Percentiles rank a stretch among this genome's conserved stretches.
Conservation (phyloP, 1,284 basidiomycete genomes). For the Acaromyces ingoldii region DNA sequence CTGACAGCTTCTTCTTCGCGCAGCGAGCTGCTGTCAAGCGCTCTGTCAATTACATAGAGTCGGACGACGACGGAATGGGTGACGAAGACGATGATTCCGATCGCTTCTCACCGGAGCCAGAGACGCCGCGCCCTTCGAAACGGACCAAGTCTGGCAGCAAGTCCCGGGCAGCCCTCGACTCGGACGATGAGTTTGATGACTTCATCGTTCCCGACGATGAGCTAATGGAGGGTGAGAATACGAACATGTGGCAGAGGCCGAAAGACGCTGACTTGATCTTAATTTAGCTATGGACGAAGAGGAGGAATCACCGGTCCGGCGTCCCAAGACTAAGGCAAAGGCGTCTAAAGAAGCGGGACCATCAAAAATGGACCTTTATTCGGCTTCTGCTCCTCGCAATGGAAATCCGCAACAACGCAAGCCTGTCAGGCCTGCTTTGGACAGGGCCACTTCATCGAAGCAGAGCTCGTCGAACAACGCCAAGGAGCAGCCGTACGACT, state of each 20-base stretch:
- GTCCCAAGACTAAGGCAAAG: background rate
- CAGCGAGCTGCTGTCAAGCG: slow-evolving; percentile 19
- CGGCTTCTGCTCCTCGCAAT: background rate
- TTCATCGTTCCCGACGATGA: slow-evolving; percentile 36
- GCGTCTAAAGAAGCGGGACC: background rate
- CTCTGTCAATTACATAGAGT: slow-evolving; percentile 29
- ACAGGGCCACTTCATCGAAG: too few species aligned
- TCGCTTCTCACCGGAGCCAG: slow-evolving; percentile 21
- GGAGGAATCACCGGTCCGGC: background rate
- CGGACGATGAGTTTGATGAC: slow-evolving; percentile 29
- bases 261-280: too few species aligned
- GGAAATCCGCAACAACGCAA: background rate
- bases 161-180: slow-evolving; percentile 12
- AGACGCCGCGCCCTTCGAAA: background rate
- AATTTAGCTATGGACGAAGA: background rate
- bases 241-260: background rate
- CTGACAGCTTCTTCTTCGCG: too few species aligned
- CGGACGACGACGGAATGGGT: slow-evolving; percentile 20
- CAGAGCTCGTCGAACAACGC: slow-evolving; percentile 65
- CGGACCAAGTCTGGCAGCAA: slow-evolving; percentile 15
- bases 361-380: background rate
- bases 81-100: slow-evolving; percentile 7
- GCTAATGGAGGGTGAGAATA: background rate
- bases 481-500: slow-evolving; percentile 80
- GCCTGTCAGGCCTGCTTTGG: too few species aligned